Percentiles rank a stretch among this genome's conserved stretches.
Conservation (phyloP, 345 rosid species). For the Moringa oleifera region DNA sequence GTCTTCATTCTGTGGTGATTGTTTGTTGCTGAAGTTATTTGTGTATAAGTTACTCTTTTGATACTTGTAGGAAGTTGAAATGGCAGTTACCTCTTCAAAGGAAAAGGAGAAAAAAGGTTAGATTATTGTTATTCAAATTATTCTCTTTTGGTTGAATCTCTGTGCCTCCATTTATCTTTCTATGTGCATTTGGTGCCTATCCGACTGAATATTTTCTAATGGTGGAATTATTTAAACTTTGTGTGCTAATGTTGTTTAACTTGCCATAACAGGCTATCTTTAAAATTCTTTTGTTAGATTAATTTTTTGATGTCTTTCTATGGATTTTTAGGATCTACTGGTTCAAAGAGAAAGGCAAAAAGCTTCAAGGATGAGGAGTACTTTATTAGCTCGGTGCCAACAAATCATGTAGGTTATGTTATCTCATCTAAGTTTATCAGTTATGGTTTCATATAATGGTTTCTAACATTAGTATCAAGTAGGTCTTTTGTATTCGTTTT, state of each 20-base stretch:
- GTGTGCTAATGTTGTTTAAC: not conserved
- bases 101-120: slow-evolving; percentile 48
- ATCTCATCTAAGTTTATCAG: slow-evolving; percentile 4
- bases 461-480: slow-evolving; percentile 7
- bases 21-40: not conserved
- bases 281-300: slow-evolving; percentile 10
- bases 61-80: slow-evolving; percentile 45
- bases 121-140: not conserved
- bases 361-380: slow-evolving; percentile 83
- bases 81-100: slow-evolving; percentile 27
- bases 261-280: not conserved
- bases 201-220: not conserved
- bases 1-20: not conserved
- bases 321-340: slow-evolving; percentile 27
- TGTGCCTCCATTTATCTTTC: too few relatives aligned
- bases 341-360: slow-evolving; percentile 71
- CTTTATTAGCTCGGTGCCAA: slow-evolving; percentile 80
- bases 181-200: not conserved
- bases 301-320: slow-evolving; percentile 11
- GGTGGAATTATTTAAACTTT: slow-evolving; percentile 5
- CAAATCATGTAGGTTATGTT: slow-evolving; percentile 58
- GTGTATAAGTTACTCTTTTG: slow-evolving; percentile 15
- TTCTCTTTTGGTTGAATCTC: not conserved
- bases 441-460: not conserved
- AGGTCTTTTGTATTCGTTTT: slow-evolving; percentile 4